A percentile compares a stretch with the other conserved stretches of the same genome.
These are phyloP conservation scores for Calamus simplicifolius DNA, from an alignment of 176 grass and related monocot genomes.

Conservation along the genomic window DNA sequence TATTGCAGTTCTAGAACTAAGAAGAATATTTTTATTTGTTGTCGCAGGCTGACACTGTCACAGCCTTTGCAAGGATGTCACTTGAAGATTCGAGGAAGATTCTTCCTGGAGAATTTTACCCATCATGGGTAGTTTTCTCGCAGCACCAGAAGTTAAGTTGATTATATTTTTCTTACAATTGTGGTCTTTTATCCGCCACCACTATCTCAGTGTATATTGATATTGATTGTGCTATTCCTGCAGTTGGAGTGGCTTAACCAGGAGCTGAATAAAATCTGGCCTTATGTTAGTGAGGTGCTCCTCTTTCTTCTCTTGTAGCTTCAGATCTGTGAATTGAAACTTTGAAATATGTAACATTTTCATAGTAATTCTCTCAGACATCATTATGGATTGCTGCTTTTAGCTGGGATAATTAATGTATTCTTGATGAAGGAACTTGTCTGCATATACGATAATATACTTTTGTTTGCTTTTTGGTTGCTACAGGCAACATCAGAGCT, in stretches of 20 bases:
- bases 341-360: neutral
- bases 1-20: too few relatives aligned
- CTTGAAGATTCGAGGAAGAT: constrained; percentile 68
- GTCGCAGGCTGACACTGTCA: constrained; percentile 44
- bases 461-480: constrained; percentile 11
- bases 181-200: neutral
- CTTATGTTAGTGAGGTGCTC: constrained; percentile 75
- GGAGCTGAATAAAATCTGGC: constrained; percentile 76
- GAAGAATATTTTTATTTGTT: neutral
- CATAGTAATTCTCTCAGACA: too few relatives aligned
- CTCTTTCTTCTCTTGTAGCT: constrained; percentile 9
- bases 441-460: too few relatives aligned
- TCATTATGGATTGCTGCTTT: too few relatives aligned
- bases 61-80: constrained; percentile 59
- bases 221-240: constrained; percentile 14
- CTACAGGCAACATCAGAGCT: constrained; percentile 90
- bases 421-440: too few relatives aligned
- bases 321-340: constrained; percentile 3
- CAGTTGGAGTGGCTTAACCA: constrained; percentile 93
- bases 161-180: neutral
- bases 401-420: too few relatives aligned
- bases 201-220: constrained; percentile 31
- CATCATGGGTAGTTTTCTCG: constrained; percentile 91
- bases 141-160: constrained; percentile 80
- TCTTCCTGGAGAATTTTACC: constrained; percentile 70